Evolutionary conservation across 202 grass and related monocot genomes (phyloP).

Genomic region (Saccharum hybrid): DNA sequence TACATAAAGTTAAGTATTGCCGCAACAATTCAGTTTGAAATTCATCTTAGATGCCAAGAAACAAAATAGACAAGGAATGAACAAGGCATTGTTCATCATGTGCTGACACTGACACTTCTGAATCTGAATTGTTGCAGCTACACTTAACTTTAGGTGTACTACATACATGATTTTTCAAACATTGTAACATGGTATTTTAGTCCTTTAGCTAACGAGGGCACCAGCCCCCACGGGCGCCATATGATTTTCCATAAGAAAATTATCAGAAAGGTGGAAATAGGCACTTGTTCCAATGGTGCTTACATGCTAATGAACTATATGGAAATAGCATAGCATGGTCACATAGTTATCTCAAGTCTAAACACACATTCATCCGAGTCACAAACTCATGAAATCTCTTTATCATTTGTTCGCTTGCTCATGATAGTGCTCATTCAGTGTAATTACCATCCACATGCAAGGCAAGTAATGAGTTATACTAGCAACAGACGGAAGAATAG

Average conservation of each 20-base stretch:
- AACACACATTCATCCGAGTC: neutral
- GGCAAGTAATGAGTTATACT: neutral
- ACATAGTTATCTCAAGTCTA: neutral
- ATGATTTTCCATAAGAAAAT: neutral
- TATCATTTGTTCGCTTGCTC: neutral
- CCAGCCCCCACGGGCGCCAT: too few species aligned
- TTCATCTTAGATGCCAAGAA: too few species aligned
- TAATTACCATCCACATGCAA: slow-evolving; percentile 13
- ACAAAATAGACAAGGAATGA: too few species aligned
- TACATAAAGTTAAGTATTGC: too few species aligned
- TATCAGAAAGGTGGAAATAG: neutral
- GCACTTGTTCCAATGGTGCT: neutral
- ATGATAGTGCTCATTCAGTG: neutral
- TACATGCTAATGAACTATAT: neutral
- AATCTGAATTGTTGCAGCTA: too few species aligned
- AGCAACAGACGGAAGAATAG: neutral
- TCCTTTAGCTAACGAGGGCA: too few species aligned
- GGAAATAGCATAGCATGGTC: neutral
- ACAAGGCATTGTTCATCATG: too few species aligned
- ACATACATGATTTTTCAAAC: too few species aligned
- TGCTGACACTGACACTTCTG: too few species aligned
- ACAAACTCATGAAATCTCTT: neutral
- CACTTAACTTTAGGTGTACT: too few species aligned
- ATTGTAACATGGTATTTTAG: too few species aligned
- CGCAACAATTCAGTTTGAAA: too few species aligned